These are phyloP conservation scores for Candida pseudofarinosa DNA, from an alignment of 805 yeast genomes.

Conservation along the genomic window DNA sequence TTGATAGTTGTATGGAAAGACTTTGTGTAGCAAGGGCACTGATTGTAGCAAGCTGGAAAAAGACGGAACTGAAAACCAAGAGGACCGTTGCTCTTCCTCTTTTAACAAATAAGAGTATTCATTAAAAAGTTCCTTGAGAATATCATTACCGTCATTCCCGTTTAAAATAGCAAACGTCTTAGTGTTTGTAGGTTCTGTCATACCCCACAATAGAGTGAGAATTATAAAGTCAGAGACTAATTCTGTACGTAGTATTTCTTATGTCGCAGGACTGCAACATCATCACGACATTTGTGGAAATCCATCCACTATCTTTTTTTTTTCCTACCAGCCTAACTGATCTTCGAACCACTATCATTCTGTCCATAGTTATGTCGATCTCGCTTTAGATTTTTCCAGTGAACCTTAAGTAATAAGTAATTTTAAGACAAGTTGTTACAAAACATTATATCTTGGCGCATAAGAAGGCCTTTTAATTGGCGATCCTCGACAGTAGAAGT, in stretches of 20 bases:
- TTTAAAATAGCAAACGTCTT: neutral
- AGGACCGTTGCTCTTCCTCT: neutral
- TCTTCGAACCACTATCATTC: neutral
- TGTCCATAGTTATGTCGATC: neutral
- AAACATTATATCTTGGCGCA: neutral
- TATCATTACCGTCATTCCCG: slow-evolving; percentile 1
- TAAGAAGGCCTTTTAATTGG: neutral
- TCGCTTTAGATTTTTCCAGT: neutral
- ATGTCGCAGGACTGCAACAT: neutral
- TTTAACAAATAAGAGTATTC: slow-evolving; percentile 4
- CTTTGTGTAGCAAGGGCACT: slow-evolving; percentile 16
- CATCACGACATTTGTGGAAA: neutral
- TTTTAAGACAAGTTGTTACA: neutral
- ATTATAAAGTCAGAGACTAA: neutral
- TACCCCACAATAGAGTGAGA: neutral
- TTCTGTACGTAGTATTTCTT: neutral
- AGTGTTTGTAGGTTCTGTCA: neutral
- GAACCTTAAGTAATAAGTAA: neutral
- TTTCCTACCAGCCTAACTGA: neutral
- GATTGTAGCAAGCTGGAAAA: slow-evolving; percentile 7
- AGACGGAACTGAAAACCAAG: neutral
- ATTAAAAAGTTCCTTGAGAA: slow-evolving; percentile 6
- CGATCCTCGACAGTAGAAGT: neutral
- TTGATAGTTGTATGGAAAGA: slow-evolving; percentile 23
- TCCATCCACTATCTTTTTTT: neutral